Base-by-base conservation (phyloP, 306 rosid species). In the Citrullus colocynthis region DNA sequence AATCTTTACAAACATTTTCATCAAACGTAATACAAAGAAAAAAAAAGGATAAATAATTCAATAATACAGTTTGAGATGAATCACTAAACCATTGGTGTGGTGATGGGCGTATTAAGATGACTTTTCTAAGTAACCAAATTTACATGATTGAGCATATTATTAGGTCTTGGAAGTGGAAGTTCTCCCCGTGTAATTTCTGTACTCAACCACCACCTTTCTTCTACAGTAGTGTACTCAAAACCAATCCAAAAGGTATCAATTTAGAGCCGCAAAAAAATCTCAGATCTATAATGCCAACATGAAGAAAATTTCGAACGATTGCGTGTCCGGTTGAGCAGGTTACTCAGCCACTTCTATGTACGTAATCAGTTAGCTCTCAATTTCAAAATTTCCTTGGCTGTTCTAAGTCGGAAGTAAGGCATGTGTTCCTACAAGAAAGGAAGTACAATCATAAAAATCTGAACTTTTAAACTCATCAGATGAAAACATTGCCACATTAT, bases 401-500 rank as follows among this genome's bases (percentile, higher is more conserved):
- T 93, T 74, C 99, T 82, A 51, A n/a, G 87, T 78, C 97, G 91
- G 77, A 96, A 92, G 87, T 96, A 92, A 70, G 99, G 89, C 97
- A 93, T 96, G 83, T 96, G 88, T 74, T 77, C 88, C 99, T 96
- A 84, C 74, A 75, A 70, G 20, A 28, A 28, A 21, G 15, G 16
- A 42, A 44, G 37, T 20, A 69, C 0, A 11, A 69, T 12, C 36
- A 6, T 67, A 12, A 15, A 0, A 64, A 15, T 7, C 28, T 64
- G 21, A 2, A 61, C 5, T 12, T 61, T 21, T 61, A 30, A 41
- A 13, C 67, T 12, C 15, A 2, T 48, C 5, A 48, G 54, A 48
- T 2, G 54, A 5, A 48, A 48, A 48, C 17, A 48, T 11, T 60
- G 32, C 10, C 66, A 45, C 15, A 45, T 24, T 28, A 7, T 32